Evolutionary conservation across 1,284 basidiomycete species (phyloP), one percentile per base, ranked within the genome.

Genomic region (Pisolithus thermaeus): DNA sequence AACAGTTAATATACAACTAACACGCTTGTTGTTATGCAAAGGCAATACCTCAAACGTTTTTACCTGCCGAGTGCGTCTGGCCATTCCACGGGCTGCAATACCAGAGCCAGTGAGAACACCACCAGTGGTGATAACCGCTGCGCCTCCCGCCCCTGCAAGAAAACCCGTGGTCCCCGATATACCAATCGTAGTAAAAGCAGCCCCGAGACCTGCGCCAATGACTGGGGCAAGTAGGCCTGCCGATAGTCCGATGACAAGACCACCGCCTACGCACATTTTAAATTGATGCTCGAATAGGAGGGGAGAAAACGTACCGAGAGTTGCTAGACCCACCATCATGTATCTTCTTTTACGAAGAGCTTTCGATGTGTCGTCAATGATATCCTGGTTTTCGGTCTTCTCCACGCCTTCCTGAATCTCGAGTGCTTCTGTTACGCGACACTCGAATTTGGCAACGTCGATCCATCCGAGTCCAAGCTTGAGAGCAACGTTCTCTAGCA

Each of bases 1-100:
- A 2, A 97, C 85, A 11, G 92, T 95, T 49, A 97, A 75, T 66
- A 94, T 91, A 63, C 90, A 93, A 64, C 86, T 94, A 49, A 97
- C 92, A 44, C 94, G 81, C 70, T 95, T 94, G 71, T 96, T 95
- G 70, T 97, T 96, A 72, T 97, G 94, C 54, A 97, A 68, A 4
- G 94, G 93, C 47, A 91, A 75, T 52, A 97, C 75, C 61, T 96
- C 89, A 67, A 97, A 97, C n/a, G 86, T 92, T 58, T 84, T 76
- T 20, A 97, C 93, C 60, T 87, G 81, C 57, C 80, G 80, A n/a
- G 93, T 97, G 41, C 94, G 78, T 56, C 81, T 81, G 5, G 83
- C 83, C 94, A 97, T 97, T 23, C 94, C 94, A 42, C 77, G 79
- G 1, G 77, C 90, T 37, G 92, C 94, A 56, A 97, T 95, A 46